Base-by-base conservation (phyloP, 495 filamentous ascomycete genomes). In the Penicilliopsis zonata region DNA sequence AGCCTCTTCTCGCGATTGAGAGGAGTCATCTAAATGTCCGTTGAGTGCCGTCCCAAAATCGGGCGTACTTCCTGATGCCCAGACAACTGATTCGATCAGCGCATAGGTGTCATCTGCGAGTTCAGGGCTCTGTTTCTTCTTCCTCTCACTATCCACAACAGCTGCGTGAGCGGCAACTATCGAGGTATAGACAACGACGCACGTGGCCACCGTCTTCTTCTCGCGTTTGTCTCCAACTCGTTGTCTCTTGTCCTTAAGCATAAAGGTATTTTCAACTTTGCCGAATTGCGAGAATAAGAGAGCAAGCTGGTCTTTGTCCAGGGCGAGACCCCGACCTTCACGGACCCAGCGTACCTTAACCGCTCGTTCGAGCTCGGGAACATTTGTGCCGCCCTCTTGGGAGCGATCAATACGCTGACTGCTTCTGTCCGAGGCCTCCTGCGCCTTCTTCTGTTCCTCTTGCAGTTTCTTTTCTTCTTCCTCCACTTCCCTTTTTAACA, bases 121-220 rank as follows among this genome's bases (percentile, higher is more conserved):
- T 14, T 33, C 36, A 16, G 43, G 26, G 15, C 41, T 41, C 29
- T 50, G 36, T 30, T 49, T 39, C 37, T 55, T 42, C 39, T 61
- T 54, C 34, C 61, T 63, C 36, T 58, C 52, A 29, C 61, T 59
- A 31, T 77, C 74, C 36, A 66, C 37, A 4, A 79, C 71, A 4
- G 73, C 73, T 3, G 69, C 57, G 44, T 78, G 70, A 3, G 75
- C 73, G 36, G 67, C 61, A 19, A 78, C 70, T 20, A 78, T 66
- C 6, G 71, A 75, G 0, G 54, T 50, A 44, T 65, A 80, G 13
- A 76, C 61, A 4, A 78, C 47, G 36, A 75, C 61, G 3, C 68
- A 72, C 3, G 62, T 69, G 1, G 61, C 68, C 26, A 65, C 52
- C 5, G 64, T 53, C 35, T 70, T 65, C 46, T 72, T 74, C 37